Percentiles rank a stretch among this genome's conserved stretches.
These are phyloP conservation scores for Tetrahymena thermophila DNA, from an alignment of 73 alveolate genomes.

Conservation along the genomic window DNA sequence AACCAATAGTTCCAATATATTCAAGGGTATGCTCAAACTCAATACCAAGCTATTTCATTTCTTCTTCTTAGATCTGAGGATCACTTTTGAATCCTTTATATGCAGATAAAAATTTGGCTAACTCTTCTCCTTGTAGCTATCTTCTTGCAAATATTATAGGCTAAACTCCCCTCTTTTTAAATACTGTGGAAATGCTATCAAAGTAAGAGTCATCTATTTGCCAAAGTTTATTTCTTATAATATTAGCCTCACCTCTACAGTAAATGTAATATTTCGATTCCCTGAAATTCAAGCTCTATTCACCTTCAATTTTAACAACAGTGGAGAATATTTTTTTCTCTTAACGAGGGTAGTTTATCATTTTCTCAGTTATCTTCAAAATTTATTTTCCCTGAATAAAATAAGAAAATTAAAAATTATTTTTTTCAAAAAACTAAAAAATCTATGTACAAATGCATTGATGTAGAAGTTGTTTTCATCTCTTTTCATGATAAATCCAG, in stretches of 20 bases:
- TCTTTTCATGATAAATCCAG: not conserved
- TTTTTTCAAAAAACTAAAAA: not conserved
- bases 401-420: not conserved
- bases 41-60: conserved; percentile 9
- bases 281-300: not conserved
- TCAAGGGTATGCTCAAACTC: conserved; percentile 14
- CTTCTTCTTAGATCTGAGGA: not conserved
- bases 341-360: not conserved
- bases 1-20: conserved; percentile 31
- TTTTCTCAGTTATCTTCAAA: not conserved
- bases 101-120: not conserved
- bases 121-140: not conserved
- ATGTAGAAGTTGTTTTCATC: not conserved
- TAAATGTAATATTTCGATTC: not conserved
- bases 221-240: not conserved
- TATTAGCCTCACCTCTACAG: not conserved
- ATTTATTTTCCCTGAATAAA: not conserved
- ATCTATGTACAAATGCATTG: not conserved
- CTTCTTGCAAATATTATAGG: conserved; percentile 29
- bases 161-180: conserved; percentile 18
- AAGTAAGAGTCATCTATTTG: not conserved
- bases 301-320: not conserved
- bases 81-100: conserved; percentile 20
- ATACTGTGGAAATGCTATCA: not conserved
- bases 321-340: not conserved